These are phyloP conservation scores for Monosporascus sp. DNA, from an alignment of 2,329 filamentous ascomycete species.

Conservation along the genomic window DNA sequence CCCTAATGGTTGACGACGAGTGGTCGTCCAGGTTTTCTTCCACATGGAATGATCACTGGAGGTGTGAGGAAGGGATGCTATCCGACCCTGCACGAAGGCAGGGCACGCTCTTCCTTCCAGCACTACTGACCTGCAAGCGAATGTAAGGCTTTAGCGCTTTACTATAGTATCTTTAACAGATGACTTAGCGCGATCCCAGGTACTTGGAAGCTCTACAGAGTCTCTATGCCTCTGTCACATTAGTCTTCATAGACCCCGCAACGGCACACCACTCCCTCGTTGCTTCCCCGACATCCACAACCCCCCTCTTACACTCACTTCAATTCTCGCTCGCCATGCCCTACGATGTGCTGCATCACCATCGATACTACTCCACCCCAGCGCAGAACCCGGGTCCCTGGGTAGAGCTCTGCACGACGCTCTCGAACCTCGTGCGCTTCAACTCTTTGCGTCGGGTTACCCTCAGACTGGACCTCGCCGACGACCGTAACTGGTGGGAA, in stretches of 20 bases:
- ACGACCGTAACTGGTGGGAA: slow-evolving; percentile 14
- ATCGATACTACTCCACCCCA: slow-evolving; percentile 1
- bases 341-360: slow-evolving; percentile 13
- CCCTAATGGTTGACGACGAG: slow-evolving; percentile 6
- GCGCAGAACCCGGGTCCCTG: slow-evolving; percentile 3
- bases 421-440: slow-evolving; percentile 17
- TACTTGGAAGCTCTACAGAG: slow-evolving; percentile 12
- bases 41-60: slow-evolving; percentile 17
- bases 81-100: background rate
- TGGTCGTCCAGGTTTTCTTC: slow-evolving; percentile 15
- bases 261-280: slow-evolving; percentile 12
- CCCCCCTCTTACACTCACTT: slow-evolving; percentile 8
- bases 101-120: slow-evolving; percentile 13
- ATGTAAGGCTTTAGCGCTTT: slow-evolving; percentile 9
- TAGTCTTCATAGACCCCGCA: slow-evolving; percentile 14
- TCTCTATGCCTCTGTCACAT: slow-evolving; percentile 12
- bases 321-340: slow-evolving; percentile 14
- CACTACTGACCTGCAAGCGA: slow-evolving; percentile 13
- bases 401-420: slow-evolving; percentile 13
- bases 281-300: slow-evolving; percentile 1
- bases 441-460: slow-evolving; percentile 8
- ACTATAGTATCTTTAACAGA: background rate
- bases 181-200: slow-evolving; percentile 1
- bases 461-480: slow-evolving; percentile 14
- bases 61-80: slow-evolving; percentile 17